Conservation (phyloP, 768 basidiomycete species). For the Leucocoprinus leucothites region DNA sequence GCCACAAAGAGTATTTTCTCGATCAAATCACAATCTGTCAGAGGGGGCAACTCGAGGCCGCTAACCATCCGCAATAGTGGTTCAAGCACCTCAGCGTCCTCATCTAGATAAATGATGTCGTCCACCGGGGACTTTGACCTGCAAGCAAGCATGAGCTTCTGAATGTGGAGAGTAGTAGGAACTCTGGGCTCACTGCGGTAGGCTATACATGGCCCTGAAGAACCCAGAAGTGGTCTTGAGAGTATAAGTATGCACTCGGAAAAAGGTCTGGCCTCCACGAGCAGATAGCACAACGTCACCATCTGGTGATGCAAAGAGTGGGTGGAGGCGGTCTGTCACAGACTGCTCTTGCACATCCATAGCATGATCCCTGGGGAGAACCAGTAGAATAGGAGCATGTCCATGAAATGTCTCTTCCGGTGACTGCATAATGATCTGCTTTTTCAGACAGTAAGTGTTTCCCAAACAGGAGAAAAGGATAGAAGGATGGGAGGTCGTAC, state of each 20-base stretch:
- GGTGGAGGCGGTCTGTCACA: constrained; percentile 31
- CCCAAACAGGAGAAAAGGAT: neutral
- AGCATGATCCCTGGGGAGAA: neutral
- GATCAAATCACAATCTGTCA: constrained; percentile 49
- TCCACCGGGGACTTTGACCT: constrained; percentile 11
- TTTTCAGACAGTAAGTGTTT: neutral
- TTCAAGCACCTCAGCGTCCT: constrained; percentile 53
- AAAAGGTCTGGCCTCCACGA: constrained; percentile 45
- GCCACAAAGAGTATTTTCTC: constrained; percentile 60
- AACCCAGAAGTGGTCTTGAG: constrained; percentile 64
- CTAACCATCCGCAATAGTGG: constrained; percentile 58
- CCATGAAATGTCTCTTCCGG: neutral
- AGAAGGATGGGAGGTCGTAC: neutral
- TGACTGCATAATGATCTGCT: neutral
- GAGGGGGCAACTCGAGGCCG: constrained; percentile 48
- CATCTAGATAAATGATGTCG: constrained; percentile 51
- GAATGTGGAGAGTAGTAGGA: neutral
- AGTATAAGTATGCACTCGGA: constrained; percentile 57
- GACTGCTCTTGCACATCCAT: neutral
- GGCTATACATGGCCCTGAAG: constrained; percentile 58
- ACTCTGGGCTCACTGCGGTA: constrained; percentile 39
- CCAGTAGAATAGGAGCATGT: neutral
- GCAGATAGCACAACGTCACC: constrained; percentile 55
- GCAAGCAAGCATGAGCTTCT: neutral
- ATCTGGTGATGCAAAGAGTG: constrained; percentile 48